These are phyloP conservation scores for Suhomyces vadensis DNA, from an alignment of 805 yeast species.

Conservation along the genomic window DNA sequence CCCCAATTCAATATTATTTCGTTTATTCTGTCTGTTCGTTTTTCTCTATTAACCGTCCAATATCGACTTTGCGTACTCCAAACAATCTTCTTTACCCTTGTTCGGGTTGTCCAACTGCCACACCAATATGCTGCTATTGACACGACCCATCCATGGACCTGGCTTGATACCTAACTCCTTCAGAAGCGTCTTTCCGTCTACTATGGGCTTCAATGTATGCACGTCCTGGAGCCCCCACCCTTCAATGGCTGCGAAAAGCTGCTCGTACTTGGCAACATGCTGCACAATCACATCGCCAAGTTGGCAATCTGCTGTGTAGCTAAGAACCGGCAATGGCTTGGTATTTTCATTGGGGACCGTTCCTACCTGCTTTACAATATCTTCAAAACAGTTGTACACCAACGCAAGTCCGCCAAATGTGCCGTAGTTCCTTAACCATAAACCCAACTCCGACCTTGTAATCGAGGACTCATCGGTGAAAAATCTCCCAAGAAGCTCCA, in stretches of 20 bases:
- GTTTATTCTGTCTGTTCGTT: neutral
- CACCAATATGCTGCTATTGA: slow-evolving; percentile 54
- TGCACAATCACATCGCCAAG: neutral
- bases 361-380: slow-evolving; percentile 19
- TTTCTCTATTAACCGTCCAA: neutral
- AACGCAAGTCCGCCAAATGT: slow-evolving; percentile 49
- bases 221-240: slow-evolving; percentile 41
- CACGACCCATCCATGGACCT: slow-evolving; percentile 81
- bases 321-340: slow-evolving; percentile 9
- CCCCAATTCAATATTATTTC: neutral
- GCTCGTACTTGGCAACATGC: slow-evolving; percentile 28
- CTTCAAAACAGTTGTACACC: slow-evolving; percentile 39
- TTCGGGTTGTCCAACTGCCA: slow-evolving; percentile 82
- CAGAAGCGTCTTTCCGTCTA: slow-evolving; percentile 74
- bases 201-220: slow-evolving; percentile 56
- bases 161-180: slow-evolving; percentile 57
- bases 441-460: slow-evolving; percentile 61
- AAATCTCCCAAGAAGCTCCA: slow-evolving; percentile 19
- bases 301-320: neutral
- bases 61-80: slow-evolving; percentile 39
- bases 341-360: neutral
- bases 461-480: slow-evolving; percentile 17
- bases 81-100: slow-evolving; percentile 53
- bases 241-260: slow-evolving; percentile 32
- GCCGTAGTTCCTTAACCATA: slow-evolving; percentile 54